Evolutionary conservation across 139 green algal species (phyloP), one percentile per base, ranked within the genome.

Genomic region (Chlorella sp.): DNA sequence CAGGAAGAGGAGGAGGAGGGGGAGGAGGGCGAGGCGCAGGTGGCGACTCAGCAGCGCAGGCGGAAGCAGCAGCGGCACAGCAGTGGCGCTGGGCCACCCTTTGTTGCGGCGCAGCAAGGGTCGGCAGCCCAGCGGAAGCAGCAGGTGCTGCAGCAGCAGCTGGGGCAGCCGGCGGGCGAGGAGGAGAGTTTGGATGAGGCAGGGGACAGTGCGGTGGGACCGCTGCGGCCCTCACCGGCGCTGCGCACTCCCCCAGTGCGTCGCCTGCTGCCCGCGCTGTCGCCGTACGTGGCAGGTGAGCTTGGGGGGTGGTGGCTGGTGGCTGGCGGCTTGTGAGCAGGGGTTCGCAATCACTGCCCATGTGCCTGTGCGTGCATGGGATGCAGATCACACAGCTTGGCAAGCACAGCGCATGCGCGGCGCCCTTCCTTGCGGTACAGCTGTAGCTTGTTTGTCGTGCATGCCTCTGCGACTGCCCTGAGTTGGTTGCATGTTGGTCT

Each of bases 241-340:
- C 75, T 82, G 28, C 34, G 47, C 4, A 82, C 75, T 2, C 75
- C 75, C 57, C 75, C 56, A 26, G 57, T 41, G 34, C 56, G 57
- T 21, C 75, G 34, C 75, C 34, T 82, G 75, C 75, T 82, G 75
- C 56, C 60, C 15, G n/a, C 34, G 75, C 55, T 47, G n/a, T 11
- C 56, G 75, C 41, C 72, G 15, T 28, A 38, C 69, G 69, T 56
- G 69, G 69, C 67, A 60, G 51, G 51, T 60, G 51, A 18, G 51
- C 2, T 15, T 9, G 21, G 44, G 44, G n/a, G n/a, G n/a, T n/a
- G n/a, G n/a, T n/a, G n/a, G n/a, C n/a, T n/a, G n/a, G n/a, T n/a
- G n/a, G n/a, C n/a, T n/a, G n/a, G n/a, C n/a, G n/a, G n/a, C n/a
- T n/a, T n/a, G n/a, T n/a, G n/a, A n/a, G n/a, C n/a, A n/a, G n/a